Conservation (phyloP, 2,329 filamentous ascomycete species). For the Trichoderma breve region DNA sequence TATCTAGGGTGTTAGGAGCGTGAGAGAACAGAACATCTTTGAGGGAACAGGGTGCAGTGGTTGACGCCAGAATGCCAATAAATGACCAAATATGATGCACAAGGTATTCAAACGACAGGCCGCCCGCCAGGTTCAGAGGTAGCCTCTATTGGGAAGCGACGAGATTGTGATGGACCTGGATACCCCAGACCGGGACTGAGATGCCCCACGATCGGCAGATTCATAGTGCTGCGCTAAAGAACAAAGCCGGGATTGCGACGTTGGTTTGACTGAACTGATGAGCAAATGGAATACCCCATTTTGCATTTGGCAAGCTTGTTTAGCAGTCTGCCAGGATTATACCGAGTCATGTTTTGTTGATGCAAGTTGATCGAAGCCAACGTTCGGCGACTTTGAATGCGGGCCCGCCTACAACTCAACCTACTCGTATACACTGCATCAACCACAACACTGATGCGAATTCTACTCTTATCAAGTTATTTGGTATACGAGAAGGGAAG, state of each 20-base stretch:
- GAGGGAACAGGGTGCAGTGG: not conserved
- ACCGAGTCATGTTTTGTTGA: not conserved
- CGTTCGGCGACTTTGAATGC: not conserved
- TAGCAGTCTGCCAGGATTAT: not conserved
- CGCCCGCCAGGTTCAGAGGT: not conserved
- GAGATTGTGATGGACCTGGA: conserved; percentile 4
- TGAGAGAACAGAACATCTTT: not conserved
- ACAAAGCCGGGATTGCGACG: not conserved
- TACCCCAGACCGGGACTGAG: conserved; percentile 3
- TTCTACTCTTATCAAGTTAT: not conserved
- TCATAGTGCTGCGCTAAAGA: not conserved
- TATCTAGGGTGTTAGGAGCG: not conserved
- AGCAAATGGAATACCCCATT: not conserved
- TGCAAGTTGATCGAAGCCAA: not conserved
- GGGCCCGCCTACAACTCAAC: not conserved
- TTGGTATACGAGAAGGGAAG: rapidly evolving
- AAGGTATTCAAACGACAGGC: not conserved
- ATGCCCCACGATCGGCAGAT: conserved; percentile 9
- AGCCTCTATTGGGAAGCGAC: not conserved
- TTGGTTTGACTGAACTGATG: not conserved
- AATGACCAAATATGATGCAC: not conserved
- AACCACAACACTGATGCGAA: not conserved
- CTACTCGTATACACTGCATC: too few relatives aligned
- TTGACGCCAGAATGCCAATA: not conserved
- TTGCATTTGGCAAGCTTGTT: not conserved